A percentile compares a stretch with the other conserved stretches of the same genome.
Evolutionary conservation across 1,284 basidiomycete genomes (phyloP).

Genomic region (Papiliotrema flavescens): DNA sequence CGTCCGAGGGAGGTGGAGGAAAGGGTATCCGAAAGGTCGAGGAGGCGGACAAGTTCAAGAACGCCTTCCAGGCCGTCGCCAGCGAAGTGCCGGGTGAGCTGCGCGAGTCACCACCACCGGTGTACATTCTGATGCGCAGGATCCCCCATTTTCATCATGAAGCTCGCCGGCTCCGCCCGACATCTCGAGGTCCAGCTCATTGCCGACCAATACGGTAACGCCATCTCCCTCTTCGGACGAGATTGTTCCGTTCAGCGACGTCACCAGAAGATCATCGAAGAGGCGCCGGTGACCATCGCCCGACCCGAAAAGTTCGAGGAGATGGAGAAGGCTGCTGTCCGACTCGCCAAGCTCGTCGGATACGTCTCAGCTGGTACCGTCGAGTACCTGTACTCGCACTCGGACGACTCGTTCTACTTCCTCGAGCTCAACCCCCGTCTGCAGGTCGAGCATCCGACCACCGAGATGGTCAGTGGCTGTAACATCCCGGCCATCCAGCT

Average conservation of each 20-base stretch:
- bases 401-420: slow-evolving; percentile 93
- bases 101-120: background rate
- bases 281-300: slow-evolving; percentile 98
- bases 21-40: slow-evolving; percentile 97
- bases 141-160: slow-evolving; percentile 99
- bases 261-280: slow-evolving; percentile 99
- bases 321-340: slow-evolving; percentile 98
- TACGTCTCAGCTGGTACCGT: slow-evolving; percentile 99
- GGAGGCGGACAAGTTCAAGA: slow-evolving; percentile 79
- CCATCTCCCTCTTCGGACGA: slow-evolving; percentile 97
- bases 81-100: slow-evolving; percentile 89
- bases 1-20: slow-evolving; percentile 96
- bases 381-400: slow-evolving; percentile 95
- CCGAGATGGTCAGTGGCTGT: slow-evolving; percentile 98
- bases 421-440: slow-evolving; percentile 99
- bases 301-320: slow-evolving; percentile 83
- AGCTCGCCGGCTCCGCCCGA: slow-evolving; percentile 93
- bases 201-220: slow-evolving; percentile 99
- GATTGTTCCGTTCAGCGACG: slow-evolving; percentile 99
- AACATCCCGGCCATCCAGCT: slow-evolving; percentile 97
- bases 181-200: slow-evolving; percentile 98
- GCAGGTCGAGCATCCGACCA: slow-evolving; percentile 99
- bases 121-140: slow-evolving; percentile 54
- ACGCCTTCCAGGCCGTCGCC: slow-evolving; percentile 86
- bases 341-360: slow-evolving; percentile 95